phyloP scores from a whole-genome alignment of 495 filamentous ascomycete genomes.

The Penicillium pancosmium region DNA sequence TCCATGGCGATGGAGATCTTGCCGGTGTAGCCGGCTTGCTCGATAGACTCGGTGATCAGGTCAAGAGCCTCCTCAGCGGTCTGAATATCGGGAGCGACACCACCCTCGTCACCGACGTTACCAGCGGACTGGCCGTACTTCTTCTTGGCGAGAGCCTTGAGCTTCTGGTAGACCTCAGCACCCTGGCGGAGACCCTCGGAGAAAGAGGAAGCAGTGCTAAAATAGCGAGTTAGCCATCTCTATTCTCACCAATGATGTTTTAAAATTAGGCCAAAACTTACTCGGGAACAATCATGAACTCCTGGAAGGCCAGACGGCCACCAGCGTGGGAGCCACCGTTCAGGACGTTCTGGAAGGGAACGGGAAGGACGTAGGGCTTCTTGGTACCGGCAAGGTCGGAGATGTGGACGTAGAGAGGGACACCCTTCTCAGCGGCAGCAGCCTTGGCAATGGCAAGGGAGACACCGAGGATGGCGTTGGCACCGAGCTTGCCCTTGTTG shows the following conservation, averaged over 20 bases:
- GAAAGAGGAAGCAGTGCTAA: slow-evolving; percentile 75
- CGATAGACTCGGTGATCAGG: slow-evolving; percentile 93
- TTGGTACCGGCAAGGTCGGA: slow-evolving; percentile 98
- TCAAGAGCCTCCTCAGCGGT: slow-evolving; percentile 94
- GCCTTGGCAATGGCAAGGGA: slow-evolving; percentile 96
- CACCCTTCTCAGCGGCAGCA: slow-evolving; percentile 95
- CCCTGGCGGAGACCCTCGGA: slow-evolving; percentile 94
- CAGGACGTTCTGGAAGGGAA: slow-evolving; percentile 99
- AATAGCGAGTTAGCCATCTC: background rate
- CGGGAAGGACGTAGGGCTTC: slow-evolving; percentile 99
- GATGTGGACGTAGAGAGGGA: slow-evolving; percentile 97
- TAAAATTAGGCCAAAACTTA: slow-evolving; percentile 39
- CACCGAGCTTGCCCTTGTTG: slow-evolving; percentile 98
- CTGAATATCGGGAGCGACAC: slow-evolving; percentile 99
- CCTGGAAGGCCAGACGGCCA: slow-evolving; percentile 98
- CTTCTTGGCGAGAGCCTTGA: slow-evolving; percentile 98
- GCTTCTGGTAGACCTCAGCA: slow-evolving; percentile 95
- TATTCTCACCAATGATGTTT: background rate
- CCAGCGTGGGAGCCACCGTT: slow-evolving; percentile 99
- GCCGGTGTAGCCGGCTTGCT: slow-evolving; percentile 92
- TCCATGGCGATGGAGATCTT: slow-evolving; percentile 98
- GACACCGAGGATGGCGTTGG: slow-evolving; percentile 98
- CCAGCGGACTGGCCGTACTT: slow-evolving; percentile 98
- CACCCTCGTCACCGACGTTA: slow-evolving; percentile 98
- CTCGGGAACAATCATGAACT: slow-evolving; percentile 99